These are phyloP conservation scores for Orychophragmus violaceus DNA, from an alignment of 345 rosid species.

Conservation along the genomic window DNA sequence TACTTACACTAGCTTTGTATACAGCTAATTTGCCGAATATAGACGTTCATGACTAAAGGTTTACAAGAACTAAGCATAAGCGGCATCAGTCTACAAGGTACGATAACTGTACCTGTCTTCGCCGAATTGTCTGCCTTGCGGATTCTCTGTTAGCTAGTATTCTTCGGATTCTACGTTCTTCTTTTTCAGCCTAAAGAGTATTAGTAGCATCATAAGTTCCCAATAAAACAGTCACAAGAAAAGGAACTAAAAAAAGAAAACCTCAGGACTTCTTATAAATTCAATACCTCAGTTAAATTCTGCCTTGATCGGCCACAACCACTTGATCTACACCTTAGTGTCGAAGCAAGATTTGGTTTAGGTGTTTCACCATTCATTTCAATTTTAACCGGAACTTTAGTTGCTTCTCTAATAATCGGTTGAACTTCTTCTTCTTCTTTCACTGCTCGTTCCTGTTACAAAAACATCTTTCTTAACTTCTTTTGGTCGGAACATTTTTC, in stretches of 20 bases:
- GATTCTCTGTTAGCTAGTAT: conserved; percentile 91
- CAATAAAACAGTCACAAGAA: background rate
- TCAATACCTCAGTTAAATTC: conserved; percentile 65
- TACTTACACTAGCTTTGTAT: background rate
- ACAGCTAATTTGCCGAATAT: background rate
- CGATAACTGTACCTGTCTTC: conserved; percentile 58
- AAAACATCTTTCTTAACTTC: background rate
- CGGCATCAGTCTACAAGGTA: background rate
- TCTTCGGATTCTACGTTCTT: conserved; percentile 66
- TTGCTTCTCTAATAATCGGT: conserved; percentile 4
- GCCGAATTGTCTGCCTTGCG: conserved; percentile 85
- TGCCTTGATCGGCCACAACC: conserved; percentile 60
- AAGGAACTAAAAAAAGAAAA: background rate
- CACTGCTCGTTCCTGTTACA: conserved; percentile 46
- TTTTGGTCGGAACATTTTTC: background rate
- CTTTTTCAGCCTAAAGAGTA: conserved; percentile 64
- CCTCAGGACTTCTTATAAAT: background rate
- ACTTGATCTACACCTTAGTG: conserved; percentile 27
- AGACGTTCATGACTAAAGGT: background rate
- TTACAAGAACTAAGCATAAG: background rate
- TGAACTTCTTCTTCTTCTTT: conserved; percentile 31
- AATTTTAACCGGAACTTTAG: conserved; percentile 28
- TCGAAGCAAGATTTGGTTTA: conserved; percentile 26
- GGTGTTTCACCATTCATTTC: conserved; percentile 40
- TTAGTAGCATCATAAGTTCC: background rate